Evolutionary conservation across 2,329 filamentous ascomycete species (phyloP), one percentile per base, ranked within the genome.

Genomic region (Paramyrothecium sp.): DNA sequence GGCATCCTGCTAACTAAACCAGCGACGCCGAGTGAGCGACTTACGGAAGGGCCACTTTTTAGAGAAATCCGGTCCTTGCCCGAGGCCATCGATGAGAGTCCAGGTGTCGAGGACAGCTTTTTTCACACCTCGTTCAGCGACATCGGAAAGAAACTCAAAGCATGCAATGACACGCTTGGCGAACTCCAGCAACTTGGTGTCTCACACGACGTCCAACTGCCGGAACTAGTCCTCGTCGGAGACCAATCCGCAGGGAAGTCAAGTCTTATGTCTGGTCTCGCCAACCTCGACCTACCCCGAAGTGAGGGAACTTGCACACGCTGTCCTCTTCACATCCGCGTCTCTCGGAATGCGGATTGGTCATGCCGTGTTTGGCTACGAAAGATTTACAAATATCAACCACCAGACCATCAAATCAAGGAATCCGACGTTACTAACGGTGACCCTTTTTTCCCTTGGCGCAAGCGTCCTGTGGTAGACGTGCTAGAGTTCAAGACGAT

Each of bases 241-340:
- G 92, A 96, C 52, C 92, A 97, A 66, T 90, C 86, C 0, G 89
- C 91, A 0, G 93, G 92, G 0, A 97, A 97, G 68, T 92, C 88
- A 0, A 92, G 77, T 26, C 67, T 84, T 5, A 84, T 84, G 81
- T 87, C 87, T 13, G 87, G 84, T 0, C 82, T 90, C 51, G 79
- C 82, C 0, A 89, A 88, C 3, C 87, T 95, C 22, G 86, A 87
- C 20, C 83, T 94, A 0, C 91, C 91, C 0, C 81, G 89, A 2
- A 85, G 82, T 46, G 82, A 84, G 3, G 89, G 88, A 0, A 90
- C 89, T 0, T 96, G 92, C 66, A 97, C 92, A 0, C 77, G 89
- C 0, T 96, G 91, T 57, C 91, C 92, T 0, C 81, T 96, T 0
- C 89, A 92, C 55, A 95, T 96, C 53, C 88, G 89, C 0, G 80